phyloP scores from a whole-genome alignment of 768 basidiomycete species.

The Xerocomellus amylosporus region DNA sequence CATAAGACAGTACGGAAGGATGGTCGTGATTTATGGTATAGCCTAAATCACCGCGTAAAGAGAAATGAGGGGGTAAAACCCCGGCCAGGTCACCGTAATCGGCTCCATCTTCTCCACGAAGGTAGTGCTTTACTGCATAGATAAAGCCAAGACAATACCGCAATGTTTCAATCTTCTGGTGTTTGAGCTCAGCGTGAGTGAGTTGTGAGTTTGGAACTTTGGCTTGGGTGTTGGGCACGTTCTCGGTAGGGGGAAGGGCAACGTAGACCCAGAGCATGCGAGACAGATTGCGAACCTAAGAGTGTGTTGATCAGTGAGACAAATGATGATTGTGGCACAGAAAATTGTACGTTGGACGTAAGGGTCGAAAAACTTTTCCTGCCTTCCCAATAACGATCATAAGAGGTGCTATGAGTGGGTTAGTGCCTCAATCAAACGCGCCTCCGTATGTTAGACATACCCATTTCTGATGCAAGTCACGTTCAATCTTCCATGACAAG shows the following conservation, averaged over 20 bases:
- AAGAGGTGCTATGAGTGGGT: constrained; percentile 59
- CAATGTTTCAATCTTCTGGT: constrained; percentile 67
- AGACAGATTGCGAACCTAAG: constrained; percentile 65
- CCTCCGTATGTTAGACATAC: constrained; percentile 37
- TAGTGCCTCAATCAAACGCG: neutral
- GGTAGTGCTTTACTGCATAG: constrained; percentile 73
- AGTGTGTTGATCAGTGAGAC: neutral
- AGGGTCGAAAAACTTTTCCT: constrained; percentile 77
- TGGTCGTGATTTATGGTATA: constrained; percentile 36
- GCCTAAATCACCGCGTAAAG: constrained; percentile 44
- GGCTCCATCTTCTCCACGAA: constrained; percentile 79
- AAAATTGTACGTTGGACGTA: constrained; percentile 51
- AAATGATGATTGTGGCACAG: neutral
- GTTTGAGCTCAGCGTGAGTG: constrained; percentile 52
- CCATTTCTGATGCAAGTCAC: constrained; percentile 49
- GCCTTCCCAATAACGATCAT: constrained; percentile 87
- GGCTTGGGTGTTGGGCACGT: constrained; percentile 44
- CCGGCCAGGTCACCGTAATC: constrained; percentile 64
- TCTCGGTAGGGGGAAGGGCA: constrained; percentile 56
- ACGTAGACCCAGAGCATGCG: constrained; percentile 81
- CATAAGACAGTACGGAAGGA: constrained; percentile 38
- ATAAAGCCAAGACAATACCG: constrained; percentile 69
- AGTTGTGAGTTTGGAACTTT: constrained; percentile 48
- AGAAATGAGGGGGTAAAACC: constrained; percentile 62
- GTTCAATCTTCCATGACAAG: neutral